Evolutionary conservation across 2,329 filamentous ascomycete genomes (phyloP).

Genomic region (Pestalotiopsis sp.): DNA sequence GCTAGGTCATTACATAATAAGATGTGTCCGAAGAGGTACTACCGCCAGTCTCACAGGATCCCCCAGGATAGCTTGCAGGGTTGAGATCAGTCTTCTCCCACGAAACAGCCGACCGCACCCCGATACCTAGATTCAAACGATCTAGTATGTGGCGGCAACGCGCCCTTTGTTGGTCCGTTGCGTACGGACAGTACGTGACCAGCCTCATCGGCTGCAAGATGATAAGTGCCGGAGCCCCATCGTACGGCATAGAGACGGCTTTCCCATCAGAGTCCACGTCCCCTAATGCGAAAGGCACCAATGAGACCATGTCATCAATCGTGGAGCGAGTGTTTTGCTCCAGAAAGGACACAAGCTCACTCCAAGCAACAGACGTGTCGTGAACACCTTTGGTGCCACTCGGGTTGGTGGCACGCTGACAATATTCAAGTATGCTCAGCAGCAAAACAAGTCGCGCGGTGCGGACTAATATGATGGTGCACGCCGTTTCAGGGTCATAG

Average conservation of each 20-base stretch:
- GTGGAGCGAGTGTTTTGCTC: neutral
- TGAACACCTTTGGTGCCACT: neutral
- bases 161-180: conserved; percentile 24
- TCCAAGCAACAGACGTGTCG: neutral
- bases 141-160: conserved; percentile 24
- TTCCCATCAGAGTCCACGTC: neutral
- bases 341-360: neutral
- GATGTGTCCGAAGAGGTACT: neutral
- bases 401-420: neutral
- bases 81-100: conserved; percentile 8
- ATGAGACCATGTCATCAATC: neutral
- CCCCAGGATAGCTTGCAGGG: neutral
- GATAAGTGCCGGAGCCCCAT: conserved; percentile 32
- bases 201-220: conserved; percentile 34
- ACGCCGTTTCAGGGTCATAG: conserved; percentile 5
- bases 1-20: neutral
- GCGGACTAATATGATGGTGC: conserved; percentile 4
- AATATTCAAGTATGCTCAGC: neutral
- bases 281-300: neutral
- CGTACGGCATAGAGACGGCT: neutral
- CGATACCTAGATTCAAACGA: conserved; percentile 30
- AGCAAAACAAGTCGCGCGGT: neutral
- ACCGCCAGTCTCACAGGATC: neutral
- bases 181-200: conserved; percentile 31
- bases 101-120: conserved; percentile 29